These are phyloP conservation scores for Hemileia vastatrix DNA, from an alignment of 1,284 basidiomycete species.

Conservation along the genomic window DNA sequence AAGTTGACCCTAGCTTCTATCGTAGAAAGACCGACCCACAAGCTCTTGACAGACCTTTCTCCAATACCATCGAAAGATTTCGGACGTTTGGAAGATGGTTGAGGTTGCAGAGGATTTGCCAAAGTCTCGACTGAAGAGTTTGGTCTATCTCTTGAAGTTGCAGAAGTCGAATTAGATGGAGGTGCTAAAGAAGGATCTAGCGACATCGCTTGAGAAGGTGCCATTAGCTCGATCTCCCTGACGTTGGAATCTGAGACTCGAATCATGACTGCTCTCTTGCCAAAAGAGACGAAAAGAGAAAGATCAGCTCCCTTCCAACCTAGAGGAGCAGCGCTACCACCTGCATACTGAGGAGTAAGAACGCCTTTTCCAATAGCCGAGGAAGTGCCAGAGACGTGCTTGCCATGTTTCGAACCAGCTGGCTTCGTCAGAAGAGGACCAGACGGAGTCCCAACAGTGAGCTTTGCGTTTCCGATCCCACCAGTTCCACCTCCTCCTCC, in stretches of 20 bases:
- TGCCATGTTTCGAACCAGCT: conserved; percentile 21
- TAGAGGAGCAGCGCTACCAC: conserved; percentile 23
- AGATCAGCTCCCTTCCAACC: conserved; percentile 32
- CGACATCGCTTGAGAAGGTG: conserved; percentile 8
- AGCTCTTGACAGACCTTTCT: conserved; percentile 27
- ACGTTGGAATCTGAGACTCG: conserved; percentile 32
- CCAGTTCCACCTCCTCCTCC: neutral
- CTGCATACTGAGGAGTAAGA: conserved; percentile 12
- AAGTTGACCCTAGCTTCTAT: conserved; percentile 27
- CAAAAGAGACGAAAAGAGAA: conserved; percentile 33
- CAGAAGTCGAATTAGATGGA: neutral
- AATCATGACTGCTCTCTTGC: conserved; percentile 30
- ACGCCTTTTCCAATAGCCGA: conserved; percentile 3
- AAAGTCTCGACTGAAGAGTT: too few species aligned
- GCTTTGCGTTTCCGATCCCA: neutral
- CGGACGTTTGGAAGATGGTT: too few species aligned
- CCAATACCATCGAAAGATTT: conserved; percentile 24
- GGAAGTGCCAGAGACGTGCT: neutral
- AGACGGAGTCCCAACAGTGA: neutral
- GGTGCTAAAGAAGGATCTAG: neutral
- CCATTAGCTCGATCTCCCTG: conserved; percentile 31
- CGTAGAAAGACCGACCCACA: conserved; percentile 29
- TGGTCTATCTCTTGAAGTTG: conserved; percentile 11
- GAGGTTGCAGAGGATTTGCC: too few species aligned
- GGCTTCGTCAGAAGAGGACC: conserved; percentile 24